These are phyloP conservation scores for Suhomyces anneliseae DNA, from an alignment of 1,139 yeast species.

Conservation along the genomic window DNA sequence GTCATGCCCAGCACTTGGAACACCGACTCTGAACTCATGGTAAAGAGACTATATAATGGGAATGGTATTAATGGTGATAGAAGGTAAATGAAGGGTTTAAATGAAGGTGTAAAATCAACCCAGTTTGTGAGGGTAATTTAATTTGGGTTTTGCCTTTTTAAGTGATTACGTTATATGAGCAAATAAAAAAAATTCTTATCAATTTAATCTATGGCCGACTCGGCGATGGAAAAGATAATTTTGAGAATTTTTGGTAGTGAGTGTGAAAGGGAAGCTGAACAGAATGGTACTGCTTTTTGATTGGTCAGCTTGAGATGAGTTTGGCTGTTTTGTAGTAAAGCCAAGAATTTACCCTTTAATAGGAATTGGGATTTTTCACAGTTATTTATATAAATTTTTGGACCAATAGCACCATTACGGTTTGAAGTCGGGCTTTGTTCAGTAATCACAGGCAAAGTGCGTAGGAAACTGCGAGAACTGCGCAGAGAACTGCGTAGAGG, in stretches of 20 bases:
- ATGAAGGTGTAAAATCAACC: no score
- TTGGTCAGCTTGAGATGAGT: no score
- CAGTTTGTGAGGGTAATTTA: neutral
- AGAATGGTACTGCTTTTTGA: no score
- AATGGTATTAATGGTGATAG: neutral
- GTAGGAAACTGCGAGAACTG: no score
- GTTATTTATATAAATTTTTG: no score
- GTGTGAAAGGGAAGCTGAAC: neutral
- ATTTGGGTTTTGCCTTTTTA: neutral
- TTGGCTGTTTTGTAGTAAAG: no score
- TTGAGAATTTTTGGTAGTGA: neutral
- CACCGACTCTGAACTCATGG: constrained; percentile 3
- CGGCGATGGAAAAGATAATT: constrained; percentile 5
- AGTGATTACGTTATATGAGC: constrained; percentile 5
- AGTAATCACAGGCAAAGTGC: no score
- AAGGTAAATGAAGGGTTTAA: neutral
- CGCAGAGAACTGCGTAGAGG: no score
- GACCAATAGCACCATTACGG: no score
- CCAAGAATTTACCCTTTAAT: no score
- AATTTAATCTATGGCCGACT: constrained; percentile 13
- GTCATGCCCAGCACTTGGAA: constrained; percentile 36
- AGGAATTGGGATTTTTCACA: no score
- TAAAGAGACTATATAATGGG: neutral
- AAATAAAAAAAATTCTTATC: constrained; percentile 9
- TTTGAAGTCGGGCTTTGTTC: no score